Evolutionary conservation across 257 asterid species (phyloP).

Genomic region (Petrea volubilis): DNA sequence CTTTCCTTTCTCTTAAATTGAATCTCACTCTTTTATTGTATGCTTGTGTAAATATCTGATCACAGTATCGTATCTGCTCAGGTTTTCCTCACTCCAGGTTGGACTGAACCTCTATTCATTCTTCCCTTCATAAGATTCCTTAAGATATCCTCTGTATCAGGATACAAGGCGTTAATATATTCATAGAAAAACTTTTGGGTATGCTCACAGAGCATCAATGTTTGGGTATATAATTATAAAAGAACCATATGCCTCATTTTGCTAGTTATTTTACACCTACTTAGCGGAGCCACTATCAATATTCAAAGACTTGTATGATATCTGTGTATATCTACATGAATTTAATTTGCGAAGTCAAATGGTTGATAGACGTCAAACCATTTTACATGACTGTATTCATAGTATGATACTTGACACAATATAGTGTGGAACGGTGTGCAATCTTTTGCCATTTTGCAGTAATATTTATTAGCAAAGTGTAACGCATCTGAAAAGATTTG

Average conservation of each 20-base stretch:
- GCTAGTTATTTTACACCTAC: neutral
- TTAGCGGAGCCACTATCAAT: slow-evolving; percentile 4
- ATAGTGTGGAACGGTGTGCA: slow-evolving; percentile 1
- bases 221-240: neutral
- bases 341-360: neutral
- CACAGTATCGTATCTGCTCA: slow-evolving; percentile 44
- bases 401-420: slow-evolving; percentile 7
- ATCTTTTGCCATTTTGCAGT: slow-evolving; percentile 6
- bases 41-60: slow-evolving; percentile 51
- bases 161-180: neutral
- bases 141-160: neutral
- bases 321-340: neutral
- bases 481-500: neutral
- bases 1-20: slow-evolving; percentile 20
- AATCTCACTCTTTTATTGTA: slow-evolving; percentile 14
- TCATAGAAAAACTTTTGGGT: neutral
- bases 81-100: neutral
- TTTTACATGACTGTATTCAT: neutral
- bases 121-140: neutral
- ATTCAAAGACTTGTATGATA: neutral
- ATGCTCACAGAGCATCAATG: neutral
- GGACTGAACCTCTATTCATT: neutral
- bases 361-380: neutral
- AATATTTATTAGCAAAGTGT: slow-evolving; percentile 9
- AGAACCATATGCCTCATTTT: neutral